These are phyloP conservation scores for Cutaneotrichosporon cavernicola DNA, from an alignment of 1,284 basidiomycete species.

Conservation along the genomic window DNA sequence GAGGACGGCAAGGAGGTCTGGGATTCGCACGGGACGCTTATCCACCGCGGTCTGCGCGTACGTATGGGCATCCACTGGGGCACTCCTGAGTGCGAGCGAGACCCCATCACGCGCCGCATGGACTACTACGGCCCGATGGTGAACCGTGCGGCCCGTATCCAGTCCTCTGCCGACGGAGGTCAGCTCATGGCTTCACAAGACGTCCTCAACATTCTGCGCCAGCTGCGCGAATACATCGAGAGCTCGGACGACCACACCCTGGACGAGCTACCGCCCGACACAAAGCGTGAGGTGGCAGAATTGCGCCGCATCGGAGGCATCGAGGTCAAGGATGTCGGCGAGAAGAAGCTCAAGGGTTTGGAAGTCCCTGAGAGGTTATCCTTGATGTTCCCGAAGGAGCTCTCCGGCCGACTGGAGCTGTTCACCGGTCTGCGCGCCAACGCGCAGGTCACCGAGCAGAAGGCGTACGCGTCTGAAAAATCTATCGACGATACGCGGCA, in stretches of 20 bases:
- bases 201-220: slow-evolving; percentile 76
- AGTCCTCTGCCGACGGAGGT: slow-evolving; percentile 80
- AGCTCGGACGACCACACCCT: slow-evolving; percentile 57
- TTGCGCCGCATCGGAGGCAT: slow-evolving; percentile 68
- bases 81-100: slow-evolving; percentile 82
- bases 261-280: slow-evolving; percentile 47
- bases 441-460: slow-evolving; percentile 54
- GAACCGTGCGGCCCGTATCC: slow-evolving; percentile 86
- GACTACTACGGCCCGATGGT: slow-evolving; percentile 95
- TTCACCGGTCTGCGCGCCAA: slow-evolving; percentile 55
- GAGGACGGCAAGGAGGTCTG: slow-evolving; percentile 83
- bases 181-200: slow-evolving; percentile 93
- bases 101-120: slow-evolving; percentile 94
- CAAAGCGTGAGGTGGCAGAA: slow-evolving; percentile 51
- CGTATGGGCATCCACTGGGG: slow-evolving; percentile 99
- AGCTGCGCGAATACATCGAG: slow-evolving; percentile 50
- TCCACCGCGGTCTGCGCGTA: slow-evolving; percentile 87
- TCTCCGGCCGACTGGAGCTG: slow-evolving; percentile 71
- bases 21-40: slow-evolving; percentile 67
- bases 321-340: slow-evolving; percentile 72
- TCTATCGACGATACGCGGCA: slow-evolving; percentile 76
- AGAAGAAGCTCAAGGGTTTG: slow-evolving; percentile 89
- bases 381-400: slow-evolving; percentile 73
- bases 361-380: slow-evolving; percentile 86
- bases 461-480: slow-evolving; percentile 61